These are phyloP conservation scores for Ordospora colligata DNA, from an alignment of 371 early-diverging fungal genomes.

Conservation along the genomic window DNA sequence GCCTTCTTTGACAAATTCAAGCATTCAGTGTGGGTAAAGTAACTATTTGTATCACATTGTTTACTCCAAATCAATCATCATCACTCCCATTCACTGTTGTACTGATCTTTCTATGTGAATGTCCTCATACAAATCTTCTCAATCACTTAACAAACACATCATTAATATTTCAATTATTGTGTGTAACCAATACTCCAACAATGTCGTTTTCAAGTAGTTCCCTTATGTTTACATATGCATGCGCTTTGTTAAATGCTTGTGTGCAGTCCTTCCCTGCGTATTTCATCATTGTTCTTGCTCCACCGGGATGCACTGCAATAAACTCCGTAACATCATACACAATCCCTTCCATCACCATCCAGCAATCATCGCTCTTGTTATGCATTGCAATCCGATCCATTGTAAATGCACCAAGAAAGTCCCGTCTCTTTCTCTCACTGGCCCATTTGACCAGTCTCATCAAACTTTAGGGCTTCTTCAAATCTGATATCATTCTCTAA, in stretches of 20 bases:
- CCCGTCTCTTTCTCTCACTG: conserved; percentile 25
- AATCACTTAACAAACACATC: neutral
- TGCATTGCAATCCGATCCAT: conserved; percentile 70
- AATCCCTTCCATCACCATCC: conserved; percentile 79
- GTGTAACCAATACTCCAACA: neutral
- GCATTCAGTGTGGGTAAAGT: neutral
- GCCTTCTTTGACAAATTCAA: neutral
- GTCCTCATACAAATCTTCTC: neutral
- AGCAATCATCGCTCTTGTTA: conserved; percentile 69
- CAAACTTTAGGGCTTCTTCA: neutral
- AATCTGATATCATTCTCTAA: neutral
- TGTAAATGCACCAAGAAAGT: conserved; percentile 46
- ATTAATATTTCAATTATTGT: neutral
- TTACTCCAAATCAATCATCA: too few species aligned
- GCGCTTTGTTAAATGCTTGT: conserved; percentile 72
- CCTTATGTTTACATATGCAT: conserved; percentile 58
- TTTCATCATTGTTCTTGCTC: conserved; percentile 73
- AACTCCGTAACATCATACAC: conserved; percentile 86
- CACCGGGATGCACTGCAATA: conserved; percentile 87
- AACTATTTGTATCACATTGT: neutral
- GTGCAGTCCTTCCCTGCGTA: conserved; percentile 86
- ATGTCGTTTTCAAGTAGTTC: conserved; percentile 10
- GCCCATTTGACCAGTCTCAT: conserved; percentile 32
- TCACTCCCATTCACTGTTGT: too few species aligned
- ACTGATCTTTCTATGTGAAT: neutral